Percentiles rank a stretch among this genome's conserved stretches.
Evolutionary conservation across 495 filamentous ascomycete species (phyloP).

Genomic region (Penicillium bialowiezense): DNA sequence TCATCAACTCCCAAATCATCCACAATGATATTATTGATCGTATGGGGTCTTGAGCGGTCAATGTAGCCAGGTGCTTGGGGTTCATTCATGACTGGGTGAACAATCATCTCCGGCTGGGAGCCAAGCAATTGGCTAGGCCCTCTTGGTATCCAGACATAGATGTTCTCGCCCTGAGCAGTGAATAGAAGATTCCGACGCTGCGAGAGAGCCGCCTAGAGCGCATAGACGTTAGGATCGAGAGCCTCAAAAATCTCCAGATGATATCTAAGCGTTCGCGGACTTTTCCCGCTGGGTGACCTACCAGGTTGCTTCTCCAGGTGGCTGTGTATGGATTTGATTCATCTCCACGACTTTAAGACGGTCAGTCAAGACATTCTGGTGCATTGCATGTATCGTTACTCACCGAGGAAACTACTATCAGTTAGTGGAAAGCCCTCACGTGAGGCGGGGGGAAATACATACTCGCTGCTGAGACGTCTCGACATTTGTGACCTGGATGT

Average conservation of each 20-base stretch:
- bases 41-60: constrained; percentile 57
- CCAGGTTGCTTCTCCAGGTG: constrained; percentile 52
- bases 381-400: background rate
- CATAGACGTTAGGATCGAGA: background rate
- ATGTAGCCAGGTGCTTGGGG: constrained; percentile 52
- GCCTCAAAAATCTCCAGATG: no score
- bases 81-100: constrained; percentile 58
- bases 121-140: constrained; percentile 65
- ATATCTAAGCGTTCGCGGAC: no score
- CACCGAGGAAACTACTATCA: constrained; percentile 20
- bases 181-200: constrained; percentile 69
- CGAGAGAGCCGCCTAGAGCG: constrained; percentile 49
- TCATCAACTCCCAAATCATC: constrained; percentile 80
- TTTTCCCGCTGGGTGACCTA: constrained; percentile 20
- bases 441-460: constrained; percentile 15
- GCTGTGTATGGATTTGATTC: constrained; percentile 29
- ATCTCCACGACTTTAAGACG: constrained; percentile 27
- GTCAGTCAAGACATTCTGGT: constrained; percentile 5
- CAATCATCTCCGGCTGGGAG: constrained; percentile 57
- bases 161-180: constrained; percentile 64
- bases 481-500: constrained; percentile 27
- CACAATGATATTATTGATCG: constrained; percentile 74
- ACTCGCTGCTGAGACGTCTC: constrained; percentile 35
- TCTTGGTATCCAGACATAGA: constrained; percentile 71
- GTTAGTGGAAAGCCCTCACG: constrained; percentile 18